Percentiles rank a stretch among this genome's conserved stretches.
Evolutionary conservation across 1,284 basidiomycete genomes (phyloP).

Genomic region (Puccinia triticina): DNA sequence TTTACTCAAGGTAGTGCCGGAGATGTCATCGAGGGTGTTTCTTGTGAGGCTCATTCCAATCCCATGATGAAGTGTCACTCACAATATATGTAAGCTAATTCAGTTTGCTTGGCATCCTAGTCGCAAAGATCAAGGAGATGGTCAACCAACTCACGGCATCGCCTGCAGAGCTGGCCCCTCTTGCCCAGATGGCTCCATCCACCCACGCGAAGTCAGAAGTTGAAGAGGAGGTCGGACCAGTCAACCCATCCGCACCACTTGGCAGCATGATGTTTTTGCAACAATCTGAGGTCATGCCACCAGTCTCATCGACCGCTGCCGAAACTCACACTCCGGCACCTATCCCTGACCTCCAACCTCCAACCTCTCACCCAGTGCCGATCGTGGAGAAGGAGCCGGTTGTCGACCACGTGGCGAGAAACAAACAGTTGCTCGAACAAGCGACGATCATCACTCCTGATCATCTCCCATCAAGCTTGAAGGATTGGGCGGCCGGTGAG

Average conservation of each 20-base stretch:
- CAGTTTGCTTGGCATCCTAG: constrained; percentile 33
- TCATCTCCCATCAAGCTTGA: neutral
- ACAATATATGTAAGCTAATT: neutral
- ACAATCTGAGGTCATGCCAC: constrained; percentile 46
- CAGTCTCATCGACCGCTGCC: neutral
- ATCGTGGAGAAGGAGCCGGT: constrained; percentile 23
- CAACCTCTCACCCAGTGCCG: neutral
- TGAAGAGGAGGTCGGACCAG: constrained; percentile 21
- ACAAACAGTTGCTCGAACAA: constrained; percentile 45
- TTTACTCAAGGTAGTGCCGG: constrained; percentile 53
- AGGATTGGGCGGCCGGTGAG: constrained; percentile 14
- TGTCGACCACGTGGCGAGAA: constrained; percentile 38
- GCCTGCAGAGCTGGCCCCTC: constrained; percentile 52
- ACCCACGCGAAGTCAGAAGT: neutral
- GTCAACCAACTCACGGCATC: constrained; percentile 57
- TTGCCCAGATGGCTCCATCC: neutral
- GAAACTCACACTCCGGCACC: neutral
- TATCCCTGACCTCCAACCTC: neutral
- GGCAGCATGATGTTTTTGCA: constrained; percentile 48
- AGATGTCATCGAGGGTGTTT: constrained; percentile 55
- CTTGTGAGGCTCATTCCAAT: constrained; percentile 53
- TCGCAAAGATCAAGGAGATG: constrained; percentile 56
- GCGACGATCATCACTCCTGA: constrained; percentile 32
- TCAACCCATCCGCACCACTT: constrained; percentile 37
- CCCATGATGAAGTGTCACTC: neutral